phyloP scores from a whole-genome alignment of 257 asterid genomes.

The Phtheirospermum japonicum region DNA sequence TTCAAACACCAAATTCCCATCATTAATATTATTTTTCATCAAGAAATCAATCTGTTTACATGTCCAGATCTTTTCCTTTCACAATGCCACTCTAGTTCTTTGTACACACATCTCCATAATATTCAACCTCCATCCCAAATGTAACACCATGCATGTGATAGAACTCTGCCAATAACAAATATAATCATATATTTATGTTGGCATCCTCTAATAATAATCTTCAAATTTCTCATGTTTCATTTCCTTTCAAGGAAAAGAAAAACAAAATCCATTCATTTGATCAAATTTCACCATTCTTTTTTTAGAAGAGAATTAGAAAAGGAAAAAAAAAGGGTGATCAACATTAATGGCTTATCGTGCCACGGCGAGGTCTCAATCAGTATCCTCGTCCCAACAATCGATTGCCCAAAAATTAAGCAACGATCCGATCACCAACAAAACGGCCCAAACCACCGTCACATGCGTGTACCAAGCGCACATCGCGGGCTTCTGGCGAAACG shows the following conservation, averaged over 20 bases:
- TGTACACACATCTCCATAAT: not conserved
- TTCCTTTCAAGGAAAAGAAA: too few species aligned
- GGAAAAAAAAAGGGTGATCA: not conserved
- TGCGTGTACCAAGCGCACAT: conserved; percentile 43
- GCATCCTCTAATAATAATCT: too few species aligned
- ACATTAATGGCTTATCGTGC: conserved; percentile 33
- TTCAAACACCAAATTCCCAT: conserved; percentile 21
- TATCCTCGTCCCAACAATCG: conserved; percentile 33
- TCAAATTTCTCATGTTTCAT: too few species aligned
- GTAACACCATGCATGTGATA: not conserved
- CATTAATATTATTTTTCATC: conserved; percentile 9
- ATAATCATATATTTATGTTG: too few species aligned
- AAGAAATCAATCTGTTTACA: conserved; percentile 10
- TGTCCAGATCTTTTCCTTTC: conserved; percentile 5
- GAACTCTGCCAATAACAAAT: conserved; percentile 6
- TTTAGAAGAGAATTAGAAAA: conserved; percentile 11
- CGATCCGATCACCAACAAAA: conserved; percentile 40
- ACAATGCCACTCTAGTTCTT: too few species aligned
- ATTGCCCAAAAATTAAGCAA: conserved; percentile 24
- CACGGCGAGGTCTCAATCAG: conserved; percentile 23
- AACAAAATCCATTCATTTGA: too few species aligned
- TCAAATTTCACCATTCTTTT: not conserved
- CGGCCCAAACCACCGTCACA: conserved; percentile 39
- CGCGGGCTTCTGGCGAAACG: conserved; percentile 44
- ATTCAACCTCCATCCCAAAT: not conserved